phyloP scores from a whole-genome alignment of 495 filamentous ascomycete genomes.

The Hapsidospora chrysogenum region DNA sequence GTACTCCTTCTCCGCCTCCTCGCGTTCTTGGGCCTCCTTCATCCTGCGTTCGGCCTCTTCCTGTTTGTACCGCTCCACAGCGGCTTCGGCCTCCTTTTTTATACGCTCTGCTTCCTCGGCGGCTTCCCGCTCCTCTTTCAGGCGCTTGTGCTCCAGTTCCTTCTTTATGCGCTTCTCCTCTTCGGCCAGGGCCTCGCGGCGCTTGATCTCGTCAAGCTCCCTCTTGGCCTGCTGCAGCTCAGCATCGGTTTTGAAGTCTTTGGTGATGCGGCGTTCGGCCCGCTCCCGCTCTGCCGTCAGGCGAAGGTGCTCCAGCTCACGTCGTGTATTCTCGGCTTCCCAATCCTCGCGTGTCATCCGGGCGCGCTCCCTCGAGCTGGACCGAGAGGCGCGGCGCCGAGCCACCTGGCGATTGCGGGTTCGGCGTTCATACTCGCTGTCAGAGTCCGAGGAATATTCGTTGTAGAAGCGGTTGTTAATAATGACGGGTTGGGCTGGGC shows the following conservation, averaged over 20 bases:
- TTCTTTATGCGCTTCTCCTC: slow-evolving; percentile 29
- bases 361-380: slow-evolving; percentile 9
- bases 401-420: slow-evolving; percentile 4
- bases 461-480: slow-evolving; percentile 33
- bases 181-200: slow-evolving; percentile 15
- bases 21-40: slow-evolving; percentile 26
- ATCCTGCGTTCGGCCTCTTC: slow-evolving; percentile 32
- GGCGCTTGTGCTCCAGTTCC: slow-evolving; percentile 38
- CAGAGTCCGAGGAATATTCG: slow-evolving; percentile 13
- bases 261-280: slow-evolving; percentile 23
- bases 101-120: slow-evolving; percentile 22
- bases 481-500: slow-evolving; percentile 23
- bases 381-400: slow-evolving; percentile 7
- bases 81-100: slow-evolving; percentile 33
- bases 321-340: slow-evolving; percentile 14
- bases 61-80: slow-evolving; percentile 37
- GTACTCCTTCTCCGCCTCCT: slow-evolving; percentile 31
- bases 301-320: slow-evolving; percentile 16
- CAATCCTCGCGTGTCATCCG: slow-evolving; percentile 12
- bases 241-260: slow-evolving; percentile 12
- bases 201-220: slow-evolving; percentile 27
- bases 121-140: slow-evolving; percentile 34
- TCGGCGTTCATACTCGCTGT: slow-evolving; percentile 3
- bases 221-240: slow-evolving; percentile 19
- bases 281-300: slow-evolving; percentile 9